Percentiles rank a stretch among this genome's conserved stretches.
These are phyloP conservation scores for Boletus insuetus DNA, from an alignment of 768 basidiomycete genomes.

Conservation along the genomic window DNA sequence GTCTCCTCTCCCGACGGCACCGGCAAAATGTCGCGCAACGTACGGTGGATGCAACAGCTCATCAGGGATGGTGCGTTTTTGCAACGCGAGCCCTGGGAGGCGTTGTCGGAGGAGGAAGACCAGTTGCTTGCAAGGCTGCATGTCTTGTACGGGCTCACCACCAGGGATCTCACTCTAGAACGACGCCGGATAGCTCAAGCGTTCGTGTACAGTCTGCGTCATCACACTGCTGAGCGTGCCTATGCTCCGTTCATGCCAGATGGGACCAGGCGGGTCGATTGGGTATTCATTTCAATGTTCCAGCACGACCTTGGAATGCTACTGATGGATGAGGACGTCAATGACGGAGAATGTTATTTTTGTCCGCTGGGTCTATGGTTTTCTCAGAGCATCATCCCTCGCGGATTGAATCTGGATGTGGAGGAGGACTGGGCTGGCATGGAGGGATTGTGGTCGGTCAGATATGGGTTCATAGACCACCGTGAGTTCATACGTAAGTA, in stretches of 20 bases:
- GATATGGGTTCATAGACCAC: slow-evolving; percentile 72
- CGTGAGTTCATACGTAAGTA: slow-evolving; percentile 59
- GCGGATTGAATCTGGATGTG: slow-evolving; percentile 32
- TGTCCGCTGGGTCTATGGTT: slow-evolving; percentile 49
- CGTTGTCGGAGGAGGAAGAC: slow-evolving; percentile 34
- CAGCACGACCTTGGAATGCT: slow-evolving; percentile 58
- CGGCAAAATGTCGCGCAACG: slow-evolving; percentile 43
- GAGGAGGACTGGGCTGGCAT: slow-evolving; percentile 40
- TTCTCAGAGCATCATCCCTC: slow-evolving; percentile 49
- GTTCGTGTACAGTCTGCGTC: slow-evolving; percentile 60
- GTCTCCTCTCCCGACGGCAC: slow-evolving; percentile 24
- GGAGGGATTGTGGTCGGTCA: slow-evolving; percentile 55
- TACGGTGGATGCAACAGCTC: slow-evolving; percentile 48
- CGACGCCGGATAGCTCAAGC: slow-evolving; percentile 44
- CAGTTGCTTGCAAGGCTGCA: slow-evolving; percentile 54
- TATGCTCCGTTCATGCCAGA: slow-evolving; percentile 57
- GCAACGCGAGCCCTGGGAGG: slow-evolving; percentile 30
- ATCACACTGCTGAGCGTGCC: slow-evolving; percentile 47
- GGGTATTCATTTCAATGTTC: slow-evolving; percentile 55
- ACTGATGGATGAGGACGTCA: slow-evolving; percentile 39
- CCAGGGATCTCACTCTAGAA: slow-evolving; percentile 34
- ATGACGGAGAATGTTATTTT: slow-evolving; percentile 32
- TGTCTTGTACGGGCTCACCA: slow-evolving; percentile 54
- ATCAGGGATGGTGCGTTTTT: slow-evolving; percentile 46
- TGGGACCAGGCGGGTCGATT: slow-evolving; percentile 49